phyloP scores from a whole-genome alignment of 1,284 basidiomycete species.

The Porodaedalea pini region DNA sequence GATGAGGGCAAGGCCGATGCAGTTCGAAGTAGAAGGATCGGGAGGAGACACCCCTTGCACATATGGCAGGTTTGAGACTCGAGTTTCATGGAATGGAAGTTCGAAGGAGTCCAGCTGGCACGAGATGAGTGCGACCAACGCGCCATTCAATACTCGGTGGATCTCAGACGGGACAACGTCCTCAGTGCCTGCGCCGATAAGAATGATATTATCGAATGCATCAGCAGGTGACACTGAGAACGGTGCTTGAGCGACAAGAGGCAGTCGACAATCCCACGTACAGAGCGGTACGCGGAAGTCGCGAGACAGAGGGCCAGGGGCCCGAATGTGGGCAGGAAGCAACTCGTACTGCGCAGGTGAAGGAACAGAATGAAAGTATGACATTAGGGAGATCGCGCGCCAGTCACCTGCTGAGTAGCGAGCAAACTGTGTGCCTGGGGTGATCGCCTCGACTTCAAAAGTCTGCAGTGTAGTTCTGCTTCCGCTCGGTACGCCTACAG shows the following conservation, averaged over 20 bases:
- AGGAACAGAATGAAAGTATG: slow-evolving; percentile 77
- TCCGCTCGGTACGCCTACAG: background rate
- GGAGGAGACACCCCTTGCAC: slow-evolving; percentile 50
- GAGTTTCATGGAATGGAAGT: background rate
- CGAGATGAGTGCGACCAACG: slow-evolving; percentile 71
- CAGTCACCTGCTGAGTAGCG: slow-evolving; percentile 72
- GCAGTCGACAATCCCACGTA: slow-evolving; percentile 66
- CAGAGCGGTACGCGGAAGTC: slow-evolving; percentile 27
- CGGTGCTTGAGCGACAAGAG: slow-evolving; percentile 66
- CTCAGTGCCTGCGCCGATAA: slow-evolving; percentile 70
- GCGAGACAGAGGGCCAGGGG: slow-evolving; percentile 23
- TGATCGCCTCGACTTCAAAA: slow-evolving; percentile 24
- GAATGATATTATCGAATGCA: slow-evolving; percentile 58
- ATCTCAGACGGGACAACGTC: slow-evolving; percentile 70
- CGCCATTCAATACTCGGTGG: slow-evolving; percentile 71
- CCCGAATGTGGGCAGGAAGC: background rate
- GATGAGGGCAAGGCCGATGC: slow-evolving; percentile 71
- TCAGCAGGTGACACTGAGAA: slow-evolving; percentile 58
- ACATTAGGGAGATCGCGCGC: slow-evolving; percentile 69
- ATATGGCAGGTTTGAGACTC: slow-evolving; percentile 45
- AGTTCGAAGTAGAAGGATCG: slow-evolving; percentile 52
- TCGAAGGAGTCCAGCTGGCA: slow-evolving; percentile 42
- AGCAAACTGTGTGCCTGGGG: slow-evolving; percentile 35
- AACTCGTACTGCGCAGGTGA: slow-evolving; percentile 25
- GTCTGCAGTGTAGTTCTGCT: background rate